Evolutionary conservation across 140 eudicot species (phyloP).

Genomic region (Stevia rebaudiana): DNA sequence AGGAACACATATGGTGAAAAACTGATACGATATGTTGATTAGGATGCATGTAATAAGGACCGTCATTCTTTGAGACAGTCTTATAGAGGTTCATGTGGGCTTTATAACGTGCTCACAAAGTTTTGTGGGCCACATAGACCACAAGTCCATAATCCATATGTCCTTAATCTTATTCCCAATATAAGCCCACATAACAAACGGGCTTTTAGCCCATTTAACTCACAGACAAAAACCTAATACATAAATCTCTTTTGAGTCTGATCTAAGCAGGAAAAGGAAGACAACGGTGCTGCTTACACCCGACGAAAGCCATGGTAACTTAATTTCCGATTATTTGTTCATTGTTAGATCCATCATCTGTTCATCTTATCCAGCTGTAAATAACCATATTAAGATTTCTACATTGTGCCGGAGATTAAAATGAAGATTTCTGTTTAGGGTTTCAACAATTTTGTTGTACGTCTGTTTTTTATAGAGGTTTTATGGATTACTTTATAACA

Average conservation of each 20-base stretch:
- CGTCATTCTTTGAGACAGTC: no score
- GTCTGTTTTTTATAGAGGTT: neutral
- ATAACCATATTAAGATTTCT: neutral
- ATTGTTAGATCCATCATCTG: constrained; percentile 11
- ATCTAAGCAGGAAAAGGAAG: neutral
- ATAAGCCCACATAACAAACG: neutral
- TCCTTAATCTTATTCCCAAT: no score
- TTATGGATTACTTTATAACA: neutral
- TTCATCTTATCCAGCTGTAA: neutral
- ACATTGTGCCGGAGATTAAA: neutral
- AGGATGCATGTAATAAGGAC: no score
- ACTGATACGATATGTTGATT: no score
- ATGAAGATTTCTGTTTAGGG: neutral
- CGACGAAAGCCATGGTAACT: constrained; percentile 27
- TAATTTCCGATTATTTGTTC: neutral
- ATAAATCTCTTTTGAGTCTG: neutral
- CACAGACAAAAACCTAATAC: neutral
- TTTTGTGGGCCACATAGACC: no score
- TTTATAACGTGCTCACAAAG: no score
- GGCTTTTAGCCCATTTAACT: neutral
- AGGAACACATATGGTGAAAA: no score
- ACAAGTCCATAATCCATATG: no score
- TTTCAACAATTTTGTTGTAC: neutral
- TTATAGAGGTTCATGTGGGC: no score
- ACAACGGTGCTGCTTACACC: constrained; percentile 6